Evolutionary conservation across 2,329 filamentous ascomycete genomes (phyloP).

Genomic region (Cercospora berteroae): DNA sequence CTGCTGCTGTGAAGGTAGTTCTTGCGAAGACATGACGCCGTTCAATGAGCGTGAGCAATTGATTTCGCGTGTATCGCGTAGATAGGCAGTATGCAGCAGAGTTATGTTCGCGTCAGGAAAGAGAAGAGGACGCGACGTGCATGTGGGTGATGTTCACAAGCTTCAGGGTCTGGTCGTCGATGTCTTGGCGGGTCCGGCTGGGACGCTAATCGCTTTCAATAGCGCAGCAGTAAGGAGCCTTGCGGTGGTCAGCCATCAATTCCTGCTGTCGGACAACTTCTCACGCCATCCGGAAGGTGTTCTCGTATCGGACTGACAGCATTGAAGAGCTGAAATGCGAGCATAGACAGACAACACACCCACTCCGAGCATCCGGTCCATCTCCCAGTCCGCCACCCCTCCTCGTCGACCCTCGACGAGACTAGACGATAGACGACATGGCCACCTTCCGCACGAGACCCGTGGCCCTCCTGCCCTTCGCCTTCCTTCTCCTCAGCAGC

Average conservation of each 20-base stretch:
- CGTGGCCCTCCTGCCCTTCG: slow-evolving; percentile 14
- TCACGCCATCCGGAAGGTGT: background rate
- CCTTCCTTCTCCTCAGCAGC: slow-evolving; percentile 15
- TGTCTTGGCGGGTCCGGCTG: background rate
- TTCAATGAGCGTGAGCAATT: slow-evolving; percentile 28
- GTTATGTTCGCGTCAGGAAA: background rate
- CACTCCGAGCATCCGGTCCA: background rate
- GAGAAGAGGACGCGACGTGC: background rate
- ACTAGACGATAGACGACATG: slow-evolving; percentile 18
- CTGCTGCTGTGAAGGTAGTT: slow-evolving; percentile 12
- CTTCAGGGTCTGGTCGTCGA: background rate
- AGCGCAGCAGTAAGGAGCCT: background rate
- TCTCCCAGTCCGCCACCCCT: slow-evolving; percentile 1
- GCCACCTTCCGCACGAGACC: slow-evolving; percentile 31
- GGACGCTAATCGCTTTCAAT: slow-evolving; percentile 4
- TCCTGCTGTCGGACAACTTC: background rate
- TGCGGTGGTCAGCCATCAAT: background rate
- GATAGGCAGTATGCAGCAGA: background rate
- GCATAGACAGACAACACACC: background rate
- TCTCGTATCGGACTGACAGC: background rate
- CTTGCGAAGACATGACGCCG: slow-evolving; percentile 30
- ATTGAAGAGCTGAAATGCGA: background rate
- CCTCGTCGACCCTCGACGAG: background rate
- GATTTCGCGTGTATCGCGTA: background rate
- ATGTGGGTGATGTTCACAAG: background rate